phyloP scores from a whole-genome alignment of 2,329 filamentous ascomycete species.

The Didymosphaeria variabile region DNA sequence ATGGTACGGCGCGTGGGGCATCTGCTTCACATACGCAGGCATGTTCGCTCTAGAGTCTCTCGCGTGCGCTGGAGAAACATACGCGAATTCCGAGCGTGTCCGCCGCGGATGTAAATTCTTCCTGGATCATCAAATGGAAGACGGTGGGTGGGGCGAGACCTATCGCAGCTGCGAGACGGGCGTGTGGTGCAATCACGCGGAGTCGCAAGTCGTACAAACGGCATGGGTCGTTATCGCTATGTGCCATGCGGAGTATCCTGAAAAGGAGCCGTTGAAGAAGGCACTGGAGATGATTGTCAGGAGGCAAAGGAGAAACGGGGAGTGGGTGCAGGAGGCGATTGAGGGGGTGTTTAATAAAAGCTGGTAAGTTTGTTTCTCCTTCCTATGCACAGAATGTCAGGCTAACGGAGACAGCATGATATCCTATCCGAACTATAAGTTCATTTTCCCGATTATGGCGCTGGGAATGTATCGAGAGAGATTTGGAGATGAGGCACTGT shows the following conservation, averaged over 20 bases:
- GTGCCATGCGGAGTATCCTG: constrained; percentile 82
- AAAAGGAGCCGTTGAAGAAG: constrained; percentile 74
- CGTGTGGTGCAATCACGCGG: constrained; percentile 77
- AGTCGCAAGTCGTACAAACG: constrained; percentile 92
- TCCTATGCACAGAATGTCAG: background rate
- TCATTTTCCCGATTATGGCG: constrained; percentile 92
- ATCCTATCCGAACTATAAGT: constrained; percentile 98
- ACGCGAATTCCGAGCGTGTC: constrained; percentile 74
- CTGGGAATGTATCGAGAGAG: constrained; percentile 80
- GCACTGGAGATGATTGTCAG: constrained; percentile 84
- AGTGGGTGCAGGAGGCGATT: constrained; percentile 95
- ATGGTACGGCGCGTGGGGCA: constrained; percentile 98
- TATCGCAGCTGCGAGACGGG: constrained; percentile 85
- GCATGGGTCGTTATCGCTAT: constrained; percentile 87
- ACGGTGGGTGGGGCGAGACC: constrained; percentile 97
- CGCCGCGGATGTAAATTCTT: constrained; percentile 85
- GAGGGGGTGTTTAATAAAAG: constrained; percentile 99
- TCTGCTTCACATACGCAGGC: constrained; percentile 96
- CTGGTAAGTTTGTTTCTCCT: constrained; percentile 66
- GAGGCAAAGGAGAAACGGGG: constrained; percentile 85
- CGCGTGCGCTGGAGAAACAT: constrained; percentile 81
- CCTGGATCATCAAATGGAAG: constrained; percentile 80
- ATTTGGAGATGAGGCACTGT: constrained; percentile 39
- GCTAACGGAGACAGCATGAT: constrained; percentile 75
- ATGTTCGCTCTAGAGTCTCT: constrained; percentile 96